Conservation (phyloP, 768 basidiomycete genomes). For the Obba rivulosa region DNA sequence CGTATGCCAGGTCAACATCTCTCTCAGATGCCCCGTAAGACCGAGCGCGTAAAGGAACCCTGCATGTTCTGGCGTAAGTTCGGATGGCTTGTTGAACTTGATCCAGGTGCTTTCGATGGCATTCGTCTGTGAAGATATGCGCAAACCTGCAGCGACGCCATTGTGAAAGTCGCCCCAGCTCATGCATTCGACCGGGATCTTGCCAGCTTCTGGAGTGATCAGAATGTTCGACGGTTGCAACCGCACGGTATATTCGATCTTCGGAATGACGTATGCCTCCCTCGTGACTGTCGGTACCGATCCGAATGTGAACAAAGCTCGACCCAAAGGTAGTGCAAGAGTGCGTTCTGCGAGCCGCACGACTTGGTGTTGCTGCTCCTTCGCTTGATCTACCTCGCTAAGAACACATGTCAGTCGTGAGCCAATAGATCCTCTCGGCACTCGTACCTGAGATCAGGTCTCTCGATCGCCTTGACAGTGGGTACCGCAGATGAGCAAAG, state of each 20-base stretch:
- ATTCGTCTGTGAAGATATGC: conserved; percentile 67
- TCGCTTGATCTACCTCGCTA: conserved; percentile 84
- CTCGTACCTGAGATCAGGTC: conserved; percentile 60
- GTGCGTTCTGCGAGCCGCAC: conserved; percentile 82
- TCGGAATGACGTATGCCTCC: conserved; percentile 76
- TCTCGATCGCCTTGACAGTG: conserved; percentile 57
- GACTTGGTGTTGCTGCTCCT: conserved; percentile 80
- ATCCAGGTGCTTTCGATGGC: conserved; percentile 94
- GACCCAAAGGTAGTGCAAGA: conserved; percentile 83
- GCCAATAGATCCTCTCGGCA: conserved; percentile 20
- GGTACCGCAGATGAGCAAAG: conserved; percentile 74
- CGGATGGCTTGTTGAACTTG: conserved; percentile 88
- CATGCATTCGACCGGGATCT: conserved; percentile 64
- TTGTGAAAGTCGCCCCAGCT: conserved; percentile 99
- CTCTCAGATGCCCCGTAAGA: conserved; percentile 83
- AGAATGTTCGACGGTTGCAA: conserved; percentile 68
- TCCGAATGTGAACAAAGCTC: conserved; percentile 89
- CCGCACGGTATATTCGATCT: conserved; percentile 70
- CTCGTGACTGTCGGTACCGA: conserved; percentile 69
- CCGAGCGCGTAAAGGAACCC: conserved; percentile 93
- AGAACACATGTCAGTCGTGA: too few species aligned
- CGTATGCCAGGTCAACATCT: conserved; percentile 92
- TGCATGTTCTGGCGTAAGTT: conserved; percentile 91
- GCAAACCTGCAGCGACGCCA: conserved; percentile 88
- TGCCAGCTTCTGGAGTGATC: conserved; percentile 63